Evolutionary conservation across 1,284 basidiomycete genomes (phyloP), one percentile per base, ranked within the genome.

Genomic region (Sanghuangporus weigelae): DNA sequence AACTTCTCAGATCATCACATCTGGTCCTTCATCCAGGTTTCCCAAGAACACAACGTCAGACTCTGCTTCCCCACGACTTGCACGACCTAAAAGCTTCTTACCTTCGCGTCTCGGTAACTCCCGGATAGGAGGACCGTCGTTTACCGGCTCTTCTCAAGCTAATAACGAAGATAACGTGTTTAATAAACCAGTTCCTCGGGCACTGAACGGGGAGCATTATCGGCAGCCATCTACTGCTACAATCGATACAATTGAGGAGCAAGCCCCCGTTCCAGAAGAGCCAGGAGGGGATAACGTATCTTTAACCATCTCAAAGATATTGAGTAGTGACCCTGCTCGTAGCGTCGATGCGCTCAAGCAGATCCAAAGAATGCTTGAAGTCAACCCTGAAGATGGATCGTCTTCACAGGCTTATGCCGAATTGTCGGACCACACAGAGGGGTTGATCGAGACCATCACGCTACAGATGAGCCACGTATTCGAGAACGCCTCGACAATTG

Each of bases 271-370:
- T 8, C 23, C 53, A 36, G 70, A 72, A 57, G 64, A 63, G 5
- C 40, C 64, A 23, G 68, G 71, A 60, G 68, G 71, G 7, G 86
- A 89, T 63, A 86, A 86, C 68, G 87, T 93, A 65, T 85, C 87
- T 2, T 79, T 92, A 62, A 87, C 84, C 8, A 93, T 93, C 62
- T 93, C 90, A 21, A 91, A 86, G 65, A 92, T 95, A 59, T 79
- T 93, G 62, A 94, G 90, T 73, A 92, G 87, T 67, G 93, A 97
- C 76, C 82, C 93, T 0, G 79, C 85, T 35, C 83, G 89, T 54
- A 93, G 93, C 69, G 94, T 98, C n/a, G 92, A 96, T 63, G 94
- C 94, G 0, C 80, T 99, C 70, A 99, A 99, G 79, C 89, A 87
- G 70, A 84, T 96, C 48, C 93, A 97, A 72, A 88, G 86, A 69